Evolutionary conservation across 805 yeast species (phyloP), one percentile per base, ranked within the genome.

Genomic region (Zygotorulaspora florentina): DNA sequence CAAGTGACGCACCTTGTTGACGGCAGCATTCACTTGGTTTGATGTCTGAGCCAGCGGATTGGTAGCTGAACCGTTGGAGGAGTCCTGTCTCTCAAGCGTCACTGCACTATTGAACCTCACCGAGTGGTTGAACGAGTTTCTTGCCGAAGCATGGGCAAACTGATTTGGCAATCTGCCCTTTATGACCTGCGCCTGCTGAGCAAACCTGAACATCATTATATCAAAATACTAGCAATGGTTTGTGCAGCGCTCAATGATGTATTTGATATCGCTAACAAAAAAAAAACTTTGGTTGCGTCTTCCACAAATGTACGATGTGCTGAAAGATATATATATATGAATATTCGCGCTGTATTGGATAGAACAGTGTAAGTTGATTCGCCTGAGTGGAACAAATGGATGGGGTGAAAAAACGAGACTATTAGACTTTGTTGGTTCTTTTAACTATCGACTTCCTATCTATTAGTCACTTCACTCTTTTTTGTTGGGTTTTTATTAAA

Each of bases 101-200:
- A 63, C 65, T 1, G 68, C 53, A 35, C 59, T 61, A 56, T 69
- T 69, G 51, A 67, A 65, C 53, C 71, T 58, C 47, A 68, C 61
- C 11, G 71, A 62, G 45, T 66, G 66, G 53, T 68, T 68, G 33
- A 68, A 53, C 2, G 70, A 65, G 53, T 65, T 66, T 54, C 70
- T 65, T 8, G 69, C 65, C 11, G 60, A 55, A 3, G 69, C 62
- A 31, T 65, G 58, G 28, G 69, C 71, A 36, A 69, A 66, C 49
- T 70, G 73, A 47, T 66, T 67, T 17, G 73, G 63, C 34, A 70
- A 53, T 45, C 72, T 68, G 42, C 64, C 58, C 47, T 71, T 68
- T 52, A 66, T 53, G 30, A 60, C 62, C 35, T 61, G 66, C 10
- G 66, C 53, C 46, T 61, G 65, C 36, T 64, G 67, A 16, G 63